Percentiles rank a stretch among this genome's conserved stretches.
These are phyloP conservation scores for Gastrodia elata DNA, from an alignment of 106 monocot genomes.

Conservation along the genomic window DNA sequence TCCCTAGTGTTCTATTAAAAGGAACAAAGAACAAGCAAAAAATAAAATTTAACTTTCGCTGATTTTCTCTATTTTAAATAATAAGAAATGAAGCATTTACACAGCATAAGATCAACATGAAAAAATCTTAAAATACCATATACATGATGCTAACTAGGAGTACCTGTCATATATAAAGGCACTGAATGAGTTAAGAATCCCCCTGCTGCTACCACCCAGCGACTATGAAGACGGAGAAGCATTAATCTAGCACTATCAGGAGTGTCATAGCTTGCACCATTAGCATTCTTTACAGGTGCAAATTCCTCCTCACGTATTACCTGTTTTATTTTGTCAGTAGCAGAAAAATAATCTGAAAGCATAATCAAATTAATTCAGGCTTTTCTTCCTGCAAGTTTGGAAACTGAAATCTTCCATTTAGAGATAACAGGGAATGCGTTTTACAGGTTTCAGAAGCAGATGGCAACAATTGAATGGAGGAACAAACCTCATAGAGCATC, in stretches of 20 bases:
- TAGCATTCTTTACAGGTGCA: constrained; percentile 97
- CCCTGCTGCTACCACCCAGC: constrained; percentile 81
- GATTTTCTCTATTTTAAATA: no score
- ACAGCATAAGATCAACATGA: not conserved
- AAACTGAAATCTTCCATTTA: no score
- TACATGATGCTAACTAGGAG: not conserved
- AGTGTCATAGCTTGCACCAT: constrained; percentile 63
- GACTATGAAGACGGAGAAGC: constrained; percentile 84
- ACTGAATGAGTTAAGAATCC: constrained; percentile 72
- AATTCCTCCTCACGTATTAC: constrained; percentile 85
- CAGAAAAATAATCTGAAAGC: not conserved
- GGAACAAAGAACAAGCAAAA: no score
- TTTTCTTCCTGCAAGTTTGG: not conserved
- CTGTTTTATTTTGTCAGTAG: constrained; percentile 19
- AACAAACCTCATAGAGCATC: constrained; percentile 74
- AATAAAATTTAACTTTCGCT: no score
- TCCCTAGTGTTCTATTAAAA: no score
- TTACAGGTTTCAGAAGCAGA: no score
- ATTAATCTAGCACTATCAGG: constrained; percentile 47
- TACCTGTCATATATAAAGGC: constrained; percentile 84
- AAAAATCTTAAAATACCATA: not conserved
- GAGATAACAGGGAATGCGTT: no score
- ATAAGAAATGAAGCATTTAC: no score
- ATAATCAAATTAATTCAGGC: not conserved
- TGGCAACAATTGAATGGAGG: not conserved